Conservation (phyloP, 495 filamentous ascomycete species). For the Penicillium steckii region DNA sequence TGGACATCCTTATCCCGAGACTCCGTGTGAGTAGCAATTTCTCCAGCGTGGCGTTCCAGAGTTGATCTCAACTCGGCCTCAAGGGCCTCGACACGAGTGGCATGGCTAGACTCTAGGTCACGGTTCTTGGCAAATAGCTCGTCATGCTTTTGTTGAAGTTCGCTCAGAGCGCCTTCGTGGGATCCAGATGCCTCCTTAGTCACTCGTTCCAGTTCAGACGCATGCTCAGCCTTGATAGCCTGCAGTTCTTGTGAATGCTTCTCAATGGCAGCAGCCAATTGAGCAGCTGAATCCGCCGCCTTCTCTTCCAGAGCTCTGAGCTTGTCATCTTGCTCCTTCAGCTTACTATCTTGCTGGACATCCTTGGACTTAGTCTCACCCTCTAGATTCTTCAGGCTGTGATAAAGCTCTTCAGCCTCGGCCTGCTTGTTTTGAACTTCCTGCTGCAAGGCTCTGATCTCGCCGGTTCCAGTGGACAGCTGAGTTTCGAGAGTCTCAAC, state of each 20-base stretch:
- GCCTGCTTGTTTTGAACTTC: constrained; percentile 40
- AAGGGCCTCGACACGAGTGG: constrained; percentile 31
- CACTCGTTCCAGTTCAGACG: constrained; percentile 31
- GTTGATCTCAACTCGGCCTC: constrained; percentile 36
- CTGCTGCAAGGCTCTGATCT: constrained; percentile 43
- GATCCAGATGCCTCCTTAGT: constrained; percentile 29
- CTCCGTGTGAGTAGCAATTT: constrained; percentile 33
- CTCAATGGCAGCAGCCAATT: constrained; percentile 28
- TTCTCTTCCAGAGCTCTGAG: constrained; percentile 35
- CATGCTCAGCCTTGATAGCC: constrained; percentile 28
- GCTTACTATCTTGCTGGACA: constrained; percentile 26
- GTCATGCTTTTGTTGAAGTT: constrained; percentile 42
- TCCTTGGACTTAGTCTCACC: constrained; percentile 36
- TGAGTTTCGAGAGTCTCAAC: constrained; percentile 39
- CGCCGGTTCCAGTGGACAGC: constrained; percentile 33
- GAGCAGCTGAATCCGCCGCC: constrained; percentile 31
- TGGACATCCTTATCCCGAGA: constrained; percentile 31
- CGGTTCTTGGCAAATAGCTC: constrained; percentile 31
- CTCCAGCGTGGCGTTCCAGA: constrained; percentile 30
- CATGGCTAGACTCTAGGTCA: constrained; percentile 37
- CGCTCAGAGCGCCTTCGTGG: constrained; percentile 31
- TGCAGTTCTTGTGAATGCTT: constrained; percentile 34
- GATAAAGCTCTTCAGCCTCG: constrained; percentile 36
- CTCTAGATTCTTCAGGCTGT: constrained; percentile 35
- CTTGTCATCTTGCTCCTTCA: constrained; percentile 34